Conservation (phyloP, 441 rosid species). For the Erodium trifolium region DNA sequence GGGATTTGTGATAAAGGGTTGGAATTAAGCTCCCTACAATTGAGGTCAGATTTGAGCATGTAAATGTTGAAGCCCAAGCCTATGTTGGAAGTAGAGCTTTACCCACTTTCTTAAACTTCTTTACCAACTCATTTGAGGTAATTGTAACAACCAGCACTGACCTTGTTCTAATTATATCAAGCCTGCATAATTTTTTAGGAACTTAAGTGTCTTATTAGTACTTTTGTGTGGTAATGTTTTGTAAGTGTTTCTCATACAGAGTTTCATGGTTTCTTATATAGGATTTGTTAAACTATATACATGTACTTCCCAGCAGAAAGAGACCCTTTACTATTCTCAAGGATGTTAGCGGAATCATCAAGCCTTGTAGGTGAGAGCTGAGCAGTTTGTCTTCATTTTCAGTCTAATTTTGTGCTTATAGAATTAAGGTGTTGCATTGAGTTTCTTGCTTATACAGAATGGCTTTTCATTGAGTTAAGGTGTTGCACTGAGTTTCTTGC, state of each 20-base stretch:
- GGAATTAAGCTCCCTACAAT: constrained; percentile 36
- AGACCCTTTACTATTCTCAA: constrained; percentile 42
- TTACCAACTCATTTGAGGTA: constrained; percentile 22
- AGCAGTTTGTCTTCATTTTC: not conserved
- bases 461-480: too few relatives aligned
- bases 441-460: not conserved
- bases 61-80: constrained; percentile 31
- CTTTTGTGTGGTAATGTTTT: not conserved
- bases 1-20: constrained; percentile 24
- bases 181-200: too few relatives aligned
- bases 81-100: constrained; percentile 30
- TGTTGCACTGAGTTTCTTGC: not conserved
- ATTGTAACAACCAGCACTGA: too few relatives aligned
- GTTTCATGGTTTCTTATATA: not conserved
- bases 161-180: too few relatives aligned
- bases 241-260: not conserved
- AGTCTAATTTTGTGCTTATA: not conserved
- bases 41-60: constrained; percentile 45
- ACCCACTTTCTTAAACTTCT: constrained; percentile 37
- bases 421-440: too few relatives aligned
- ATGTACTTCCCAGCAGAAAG: constrained; percentile 46
- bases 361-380: constrained; percentile 42
- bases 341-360: constrained; percentile 58
- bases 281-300: constrained; percentile 17
- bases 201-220: too few relatives aligned